Conservation (phyloP, 2,329 filamentous ascomycete genomes). For the Colletotrichum lentis region DNA sequence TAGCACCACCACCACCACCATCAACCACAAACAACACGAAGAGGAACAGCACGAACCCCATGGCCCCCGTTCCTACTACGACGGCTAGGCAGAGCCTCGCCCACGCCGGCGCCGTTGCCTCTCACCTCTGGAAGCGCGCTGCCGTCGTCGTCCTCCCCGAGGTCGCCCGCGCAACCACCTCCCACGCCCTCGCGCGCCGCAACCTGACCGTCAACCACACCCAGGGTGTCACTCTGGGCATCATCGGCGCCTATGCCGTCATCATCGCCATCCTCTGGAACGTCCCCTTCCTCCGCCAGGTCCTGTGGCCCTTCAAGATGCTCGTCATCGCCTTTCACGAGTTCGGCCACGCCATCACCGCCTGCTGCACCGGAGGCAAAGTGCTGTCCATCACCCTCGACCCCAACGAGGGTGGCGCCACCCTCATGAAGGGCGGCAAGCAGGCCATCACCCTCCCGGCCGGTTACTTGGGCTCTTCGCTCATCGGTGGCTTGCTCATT, state of each 20-base stretch:
- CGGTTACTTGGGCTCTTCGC: slow-evolving; percentile 78
- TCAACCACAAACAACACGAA: background rate
- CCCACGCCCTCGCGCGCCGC: slow-evolving; percentile 54
- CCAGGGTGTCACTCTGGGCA: slow-evolving; percentile 73
- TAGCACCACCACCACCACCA: background rate
- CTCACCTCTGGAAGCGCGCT: slow-evolving; percentile 19
- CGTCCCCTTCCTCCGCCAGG: slow-evolving; percentile 76
- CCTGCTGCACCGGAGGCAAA: slow-evolving; percentile 74
- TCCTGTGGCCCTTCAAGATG: slow-evolving; percentile 88
- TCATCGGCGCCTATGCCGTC: slow-evolving; percentile 74
- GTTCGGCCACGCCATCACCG: slow-evolving; percentile 77
- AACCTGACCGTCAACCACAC: slow-evolving; percentile 70
- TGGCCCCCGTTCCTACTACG: slow-evolving; percentile 31
- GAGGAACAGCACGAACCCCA: background rate
- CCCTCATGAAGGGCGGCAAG: slow-evolving; percentile 77
- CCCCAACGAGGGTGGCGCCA: slow-evolving; percentile 76
- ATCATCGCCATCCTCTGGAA: slow-evolving; percentile 82
- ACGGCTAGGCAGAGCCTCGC: slow-evolving; percentile 32
- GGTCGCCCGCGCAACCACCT: slow-evolving; percentile 25
- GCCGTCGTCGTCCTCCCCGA: slow-evolving; percentile 22
- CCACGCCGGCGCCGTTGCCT: slow-evolving; percentile 20
- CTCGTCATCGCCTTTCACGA: slow-evolving; percentile 86
- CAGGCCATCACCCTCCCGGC: slow-evolving; percentile 77
- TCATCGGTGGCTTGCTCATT: slow-evolving; percentile 79
- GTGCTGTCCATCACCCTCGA: slow-evolving; percentile 80